These are phyloP conservation scores for Trichoderma sp. DNA, from an alignment of 2,329 filamentous ascomycete genomes.

Conservation along the genomic window DNA sequence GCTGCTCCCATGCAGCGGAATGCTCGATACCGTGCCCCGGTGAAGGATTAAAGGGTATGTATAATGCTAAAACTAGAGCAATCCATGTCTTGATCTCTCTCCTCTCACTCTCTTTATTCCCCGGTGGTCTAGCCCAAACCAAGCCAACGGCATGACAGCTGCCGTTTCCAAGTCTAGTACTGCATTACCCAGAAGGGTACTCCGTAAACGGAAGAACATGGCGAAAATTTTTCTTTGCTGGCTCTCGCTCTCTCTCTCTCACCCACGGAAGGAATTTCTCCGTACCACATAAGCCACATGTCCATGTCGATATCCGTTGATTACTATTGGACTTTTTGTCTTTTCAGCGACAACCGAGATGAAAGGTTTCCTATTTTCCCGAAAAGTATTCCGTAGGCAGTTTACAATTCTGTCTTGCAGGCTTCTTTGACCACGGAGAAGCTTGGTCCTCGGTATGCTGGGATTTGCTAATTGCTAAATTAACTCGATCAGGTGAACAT, in stretches of 20 bases:
- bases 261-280: not conserved
- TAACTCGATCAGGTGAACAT: not conserved
- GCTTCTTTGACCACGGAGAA: not conserved
- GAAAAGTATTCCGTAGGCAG: not conserved
- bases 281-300: not conserved
- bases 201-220: not conserved
- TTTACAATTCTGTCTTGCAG: not conserved
- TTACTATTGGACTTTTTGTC: not conserved
- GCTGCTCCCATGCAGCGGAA: slow-evolving; percentile 8
- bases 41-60: not conserved
- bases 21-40: slow-evolving; percentile 5
- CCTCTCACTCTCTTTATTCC: not conserved
- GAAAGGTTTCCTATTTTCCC: not conserved
- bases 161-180: not conserved
- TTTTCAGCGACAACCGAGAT: not conserved
- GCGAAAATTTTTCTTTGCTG: not conserved
- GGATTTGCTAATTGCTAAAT: not conserved
- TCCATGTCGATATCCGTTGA: not conserved
- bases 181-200: not conserved
- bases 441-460: not conserved
- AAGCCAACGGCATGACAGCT: slow-evolving; percentile 1
- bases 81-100: not conserved
- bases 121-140: not conserved
- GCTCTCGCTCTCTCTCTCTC: not conserved
- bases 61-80: not conserved